Evolutionary conservation across 352 stramenopile species (phyloP).

Genomic region (Pythium myriotylum): DNA sequence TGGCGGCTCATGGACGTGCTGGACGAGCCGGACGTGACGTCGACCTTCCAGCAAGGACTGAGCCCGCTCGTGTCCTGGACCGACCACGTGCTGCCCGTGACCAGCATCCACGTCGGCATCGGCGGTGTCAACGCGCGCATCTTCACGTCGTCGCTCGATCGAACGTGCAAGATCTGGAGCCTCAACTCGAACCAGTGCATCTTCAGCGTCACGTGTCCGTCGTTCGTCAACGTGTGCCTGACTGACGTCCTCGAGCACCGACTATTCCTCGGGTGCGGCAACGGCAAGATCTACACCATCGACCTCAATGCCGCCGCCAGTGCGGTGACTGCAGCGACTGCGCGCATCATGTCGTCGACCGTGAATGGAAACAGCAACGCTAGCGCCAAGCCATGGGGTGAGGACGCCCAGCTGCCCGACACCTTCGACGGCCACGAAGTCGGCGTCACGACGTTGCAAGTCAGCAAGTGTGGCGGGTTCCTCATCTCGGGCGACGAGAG

Average conservation of each 20-base stretch:
- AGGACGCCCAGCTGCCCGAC: constrained; percentile 47
- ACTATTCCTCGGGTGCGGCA: constrained; percentile 72
- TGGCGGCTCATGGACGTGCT: constrained; percentile 78
- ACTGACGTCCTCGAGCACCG: constrained; percentile 67
- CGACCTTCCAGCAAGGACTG: constrained; percentile 59
- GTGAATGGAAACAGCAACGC: constrained; percentile 20
- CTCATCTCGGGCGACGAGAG: constrained; percentile 65
- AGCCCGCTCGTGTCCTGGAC: constrained; percentile 68
- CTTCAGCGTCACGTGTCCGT: constrained; percentile 69
- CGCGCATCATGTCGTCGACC: constrained; percentile 47
- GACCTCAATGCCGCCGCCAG: constrained; percentile 68
- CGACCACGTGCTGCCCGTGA: constrained; percentile 79
- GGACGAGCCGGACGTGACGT: constrained; percentile 55
- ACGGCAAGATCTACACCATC: constrained; percentile 72
- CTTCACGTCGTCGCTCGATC: constrained; percentile 77
- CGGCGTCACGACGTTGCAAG: constrained; percentile 54
- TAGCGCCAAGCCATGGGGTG: constrained; percentile 36
- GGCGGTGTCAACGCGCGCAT: constrained; percentile 70
- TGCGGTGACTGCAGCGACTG: constrained; percentile 47
- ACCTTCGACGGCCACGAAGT: constrained; percentile 73
- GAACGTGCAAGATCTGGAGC: constrained; percentile 79
- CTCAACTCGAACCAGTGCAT: constrained; percentile 56
- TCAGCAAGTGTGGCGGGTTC: constrained; percentile 60
- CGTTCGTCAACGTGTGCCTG: constrained; percentile 64
- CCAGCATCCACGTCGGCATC: constrained; percentile 64